Conservation (phyloP, 2,329 filamentous ascomycete species). For the Colletotrichum magnum region DNA sequence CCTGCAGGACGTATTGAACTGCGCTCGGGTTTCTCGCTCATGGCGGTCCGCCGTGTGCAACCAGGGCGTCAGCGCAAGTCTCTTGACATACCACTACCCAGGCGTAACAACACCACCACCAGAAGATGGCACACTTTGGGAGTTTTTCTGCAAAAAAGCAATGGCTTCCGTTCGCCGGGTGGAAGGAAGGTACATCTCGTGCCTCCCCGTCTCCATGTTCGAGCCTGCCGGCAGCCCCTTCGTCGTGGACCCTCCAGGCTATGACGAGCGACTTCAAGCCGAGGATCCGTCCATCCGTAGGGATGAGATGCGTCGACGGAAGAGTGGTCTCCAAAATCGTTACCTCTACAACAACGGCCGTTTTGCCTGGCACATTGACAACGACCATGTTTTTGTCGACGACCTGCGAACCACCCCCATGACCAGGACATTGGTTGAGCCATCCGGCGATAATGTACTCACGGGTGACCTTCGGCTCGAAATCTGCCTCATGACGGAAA, state of each 20-base stretch:
- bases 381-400: slow-evolving; percentile 25
- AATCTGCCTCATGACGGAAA: slow-evolving; percentile 5
- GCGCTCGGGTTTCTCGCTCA: slow-evolving; percentile 24
- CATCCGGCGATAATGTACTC: not conserved
- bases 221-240: no score
- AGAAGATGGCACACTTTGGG: no score
- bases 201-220: no score
- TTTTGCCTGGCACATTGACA: slow-evolving; percentile 22
- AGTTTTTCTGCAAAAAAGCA: no score
- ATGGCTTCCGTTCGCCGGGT: no score
- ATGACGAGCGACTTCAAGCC: no score
- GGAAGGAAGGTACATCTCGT: no score
- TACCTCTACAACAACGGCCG: slow-evolving; percentile 13
- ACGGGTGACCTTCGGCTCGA: slow-evolving; percentile 14
- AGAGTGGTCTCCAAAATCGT: no score
- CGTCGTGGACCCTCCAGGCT: no score
- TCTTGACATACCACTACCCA: slow-evolving; percentile 17
- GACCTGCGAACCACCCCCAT: slow-evolving; percentile 9
- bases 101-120: not conserved
- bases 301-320: no score
- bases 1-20: slow-evolving; percentile 14
- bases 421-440: slow-evolving; percentile 7
- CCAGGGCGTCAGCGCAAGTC: not conserved
- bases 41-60: slow-evolving; percentile 27
- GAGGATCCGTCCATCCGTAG: not conserved